A percentile compares a stretch with the other conserved stretches of the same genome.
phyloP scores from a whole-genome alignment of 2,329 filamentous ascomycete species.

The Sclerotinia minor region DNA sequence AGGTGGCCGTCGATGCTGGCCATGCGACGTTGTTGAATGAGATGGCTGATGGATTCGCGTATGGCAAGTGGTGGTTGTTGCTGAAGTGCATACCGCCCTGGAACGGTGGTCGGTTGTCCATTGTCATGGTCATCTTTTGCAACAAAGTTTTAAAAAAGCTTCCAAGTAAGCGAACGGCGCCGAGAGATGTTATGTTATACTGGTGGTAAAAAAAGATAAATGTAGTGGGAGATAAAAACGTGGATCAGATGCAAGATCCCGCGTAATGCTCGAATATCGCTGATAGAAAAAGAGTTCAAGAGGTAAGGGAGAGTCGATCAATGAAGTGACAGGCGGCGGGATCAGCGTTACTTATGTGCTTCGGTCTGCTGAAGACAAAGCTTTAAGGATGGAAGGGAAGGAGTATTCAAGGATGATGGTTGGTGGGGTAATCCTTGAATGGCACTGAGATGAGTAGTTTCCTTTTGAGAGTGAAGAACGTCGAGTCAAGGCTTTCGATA shows the following conservation, averaged over 20 bases:
- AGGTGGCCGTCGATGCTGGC: constrained; percentile 59
- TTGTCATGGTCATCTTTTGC: constrained; percentile 81
- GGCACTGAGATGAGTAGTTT: constrained; percentile 22
- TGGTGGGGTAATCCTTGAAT: constrained; percentile 28
- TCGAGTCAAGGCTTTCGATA: constrained; percentile 24
- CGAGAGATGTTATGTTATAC: neutral
- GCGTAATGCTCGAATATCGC: constrained; percentile 26
- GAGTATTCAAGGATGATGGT: constrained; percentile 33
- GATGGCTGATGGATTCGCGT: constrained; percentile 46
- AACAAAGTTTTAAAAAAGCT: constrained; percentile 26
- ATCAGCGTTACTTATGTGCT: constrained; percentile 43
- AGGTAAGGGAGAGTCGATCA: constrained; percentile 35
- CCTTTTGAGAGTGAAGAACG: constrained; percentile 13
- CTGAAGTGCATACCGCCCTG: constrained; percentile 67
- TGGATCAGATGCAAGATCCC: constrained; percentile 42
- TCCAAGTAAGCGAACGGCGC: constrained; percentile 15
- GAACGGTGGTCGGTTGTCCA: constrained; percentile 67
- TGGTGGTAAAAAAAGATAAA: constrained; percentile 21
- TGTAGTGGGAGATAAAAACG: constrained; percentile 31
- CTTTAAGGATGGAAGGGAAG: constrained; percentile 24
- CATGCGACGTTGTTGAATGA: constrained; percentile 77
- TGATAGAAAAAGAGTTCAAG: constrained; percentile 24
- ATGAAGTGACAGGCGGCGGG: constrained; percentile 31
- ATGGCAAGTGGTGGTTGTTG: constrained; percentile 70
- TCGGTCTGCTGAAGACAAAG: constrained; percentile 29